Evolutionary conservation across 192 early-diverging fungal species (phyloP).

Genomic region (Coemansia sp.): DNA sequence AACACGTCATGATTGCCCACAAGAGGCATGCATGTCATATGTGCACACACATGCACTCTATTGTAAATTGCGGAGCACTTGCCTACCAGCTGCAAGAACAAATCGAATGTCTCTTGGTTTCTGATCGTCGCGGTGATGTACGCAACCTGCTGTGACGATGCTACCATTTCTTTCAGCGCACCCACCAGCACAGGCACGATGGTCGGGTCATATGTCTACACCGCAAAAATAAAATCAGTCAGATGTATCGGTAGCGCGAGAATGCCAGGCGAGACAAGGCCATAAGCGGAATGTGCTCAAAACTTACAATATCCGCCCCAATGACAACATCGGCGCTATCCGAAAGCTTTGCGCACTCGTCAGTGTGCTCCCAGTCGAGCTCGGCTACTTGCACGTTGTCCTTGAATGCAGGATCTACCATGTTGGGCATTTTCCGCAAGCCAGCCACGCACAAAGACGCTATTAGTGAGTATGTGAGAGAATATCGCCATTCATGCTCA

Average conservation of each 20-base stretch:
- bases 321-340: constrained; percentile 40
- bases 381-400: constrained; percentile 36
- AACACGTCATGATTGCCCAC: neutral
- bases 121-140: constrained; percentile 42
- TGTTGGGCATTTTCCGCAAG: neutral
- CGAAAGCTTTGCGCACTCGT: constrained; percentile 26
- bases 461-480: neutral
- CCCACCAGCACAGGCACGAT: constrained; percentile 35
- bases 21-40: neutral
- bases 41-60: neutral
- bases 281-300: neutral
- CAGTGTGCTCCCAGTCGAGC: constrained; percentile 36
- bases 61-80: constrained; percentile 1
- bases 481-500: neutral
- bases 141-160: constrained; percentile 39
- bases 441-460: neutral
- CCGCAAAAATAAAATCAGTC: constrained; percentile 2
- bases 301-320: constrained; percentile 52
- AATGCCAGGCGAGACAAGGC: neutral
- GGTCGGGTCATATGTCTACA: constrained; percentile 44
- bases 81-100: constrained; percentile 39
- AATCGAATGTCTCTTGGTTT: constrained; percentile 42
- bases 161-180: constrained; percentile 38
- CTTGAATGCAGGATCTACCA: constrained; percentile 31
- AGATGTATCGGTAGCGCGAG: neutral